Conservation (phyloP, 495 filamentous ascomycete species). For the Penicillium paxilli region DNA sequence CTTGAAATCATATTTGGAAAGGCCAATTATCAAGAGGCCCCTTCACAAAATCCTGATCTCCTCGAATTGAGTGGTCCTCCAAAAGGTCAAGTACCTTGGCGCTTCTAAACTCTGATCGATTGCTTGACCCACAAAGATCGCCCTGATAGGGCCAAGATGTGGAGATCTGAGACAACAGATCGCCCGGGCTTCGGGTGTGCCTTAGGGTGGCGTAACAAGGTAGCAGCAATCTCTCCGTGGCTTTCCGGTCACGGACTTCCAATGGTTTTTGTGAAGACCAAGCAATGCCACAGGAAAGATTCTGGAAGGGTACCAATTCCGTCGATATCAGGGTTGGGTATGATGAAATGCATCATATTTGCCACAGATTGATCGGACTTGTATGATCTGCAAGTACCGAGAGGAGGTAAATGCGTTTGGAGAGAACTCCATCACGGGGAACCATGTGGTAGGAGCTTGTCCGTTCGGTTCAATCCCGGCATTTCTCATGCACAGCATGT, state of each 20-base stretch:
- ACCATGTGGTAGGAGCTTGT: neutral
- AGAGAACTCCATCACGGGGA: neutral
- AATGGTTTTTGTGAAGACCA: neutral
- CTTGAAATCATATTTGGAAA: neutral
- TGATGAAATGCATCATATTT: neutral
- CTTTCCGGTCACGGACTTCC: neutral
- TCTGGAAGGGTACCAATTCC: neutral
- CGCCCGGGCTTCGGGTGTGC: neutral
- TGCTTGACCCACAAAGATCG: neutral
- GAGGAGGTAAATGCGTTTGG: neutral
- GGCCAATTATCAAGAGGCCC: neutral
- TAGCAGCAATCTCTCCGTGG: neutral
- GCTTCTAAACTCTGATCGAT: neutral
- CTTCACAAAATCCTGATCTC: neutral
- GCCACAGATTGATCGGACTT: neutral
- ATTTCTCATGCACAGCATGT: neutral
- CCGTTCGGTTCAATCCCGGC: conserved; percentile 1
- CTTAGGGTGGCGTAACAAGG: neutral
- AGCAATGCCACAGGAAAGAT: neutral
- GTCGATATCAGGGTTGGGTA: neutral
- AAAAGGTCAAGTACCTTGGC: neutral
- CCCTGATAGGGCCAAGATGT: neutral
- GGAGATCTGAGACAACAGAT: conserved; percentile 5
- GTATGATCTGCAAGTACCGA: neutral
- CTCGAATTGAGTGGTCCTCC: neutral